A percentile compares a stretch with the other conserved stretches of the same genome.
These are phyloP conservation scores for Ustilago curta DNA, from an alignment of 1,284 basidiomycete genomes.

Conservation along the genomic window DNA sequence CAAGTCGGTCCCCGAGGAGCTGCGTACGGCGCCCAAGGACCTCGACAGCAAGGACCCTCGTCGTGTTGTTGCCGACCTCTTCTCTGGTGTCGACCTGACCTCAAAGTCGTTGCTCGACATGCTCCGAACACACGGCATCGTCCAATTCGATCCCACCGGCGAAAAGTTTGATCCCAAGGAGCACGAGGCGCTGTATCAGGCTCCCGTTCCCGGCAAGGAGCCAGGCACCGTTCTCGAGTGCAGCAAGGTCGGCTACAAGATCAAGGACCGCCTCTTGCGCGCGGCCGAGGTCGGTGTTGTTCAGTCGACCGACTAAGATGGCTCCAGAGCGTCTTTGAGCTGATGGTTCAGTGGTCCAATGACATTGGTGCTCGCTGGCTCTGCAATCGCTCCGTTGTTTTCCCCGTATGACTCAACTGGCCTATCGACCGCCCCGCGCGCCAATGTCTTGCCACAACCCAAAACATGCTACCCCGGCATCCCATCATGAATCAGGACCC, in stretches of 20 bases:
- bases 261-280: constrained; percentile 77
- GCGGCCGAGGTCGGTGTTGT: constrained; percentile 98
- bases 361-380: too few relatives aligned
- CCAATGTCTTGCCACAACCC: background rate
- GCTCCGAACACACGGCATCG: constrained; percentile 89
- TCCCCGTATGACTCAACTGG: too few relatives aligned
- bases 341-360: background rate
- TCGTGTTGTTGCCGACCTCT: constrained; percentile 67
- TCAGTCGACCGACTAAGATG: constrained; percentile 54
- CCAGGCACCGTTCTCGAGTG: constrained; percentile 91
- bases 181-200: constrained; percentile 95
- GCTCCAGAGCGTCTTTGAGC: background rate
- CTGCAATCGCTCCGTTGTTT: background rate
- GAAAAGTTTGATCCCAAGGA: constrained; percentile 93
- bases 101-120: constrained; percentile 89
- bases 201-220: constrained; percentile 85
- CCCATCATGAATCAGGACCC: background rate
- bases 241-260: constrained; percentile 82
- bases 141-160: constrained; percentile 89
- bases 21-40: constrained; percentile 66
- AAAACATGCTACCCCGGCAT: constrained; percentile 3
- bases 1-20: constrained; percentile 77
- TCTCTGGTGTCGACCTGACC: constrained; percentile 90
- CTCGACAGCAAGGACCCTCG: constrained; percentile 64
- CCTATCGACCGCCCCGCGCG: too few relatives aligned